These are phyloP conservation scores for Venturia pyrina DNA, from an alignment of 2,329 filamentous ascomycete species.

Conservation along the genomic window DNA sequence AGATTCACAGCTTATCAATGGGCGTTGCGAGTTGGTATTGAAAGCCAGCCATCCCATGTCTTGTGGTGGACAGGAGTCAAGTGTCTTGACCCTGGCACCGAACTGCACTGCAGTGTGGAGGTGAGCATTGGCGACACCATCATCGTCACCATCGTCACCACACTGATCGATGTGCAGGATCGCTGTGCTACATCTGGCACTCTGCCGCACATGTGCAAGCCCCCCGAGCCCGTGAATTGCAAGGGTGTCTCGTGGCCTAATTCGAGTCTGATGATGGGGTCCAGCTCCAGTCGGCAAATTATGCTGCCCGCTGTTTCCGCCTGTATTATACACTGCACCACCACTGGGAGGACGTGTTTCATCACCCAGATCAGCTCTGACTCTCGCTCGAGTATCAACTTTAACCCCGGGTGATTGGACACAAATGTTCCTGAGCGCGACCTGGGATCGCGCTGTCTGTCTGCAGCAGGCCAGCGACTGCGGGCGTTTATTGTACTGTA, in stretches of 20 bases:
- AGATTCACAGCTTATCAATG: not conserved
- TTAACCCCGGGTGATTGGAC: not conserved
- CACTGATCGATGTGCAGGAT: not conserved
- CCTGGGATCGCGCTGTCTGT: not conserved
- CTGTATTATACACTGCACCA: not conserved
- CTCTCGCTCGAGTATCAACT: not conserved
- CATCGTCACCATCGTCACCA: too few relatives aligned
- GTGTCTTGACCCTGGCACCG: not conserved
- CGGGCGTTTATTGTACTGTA: conserved; percentile 6
- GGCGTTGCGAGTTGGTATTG: not conserved
- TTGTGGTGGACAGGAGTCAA: not conserved
- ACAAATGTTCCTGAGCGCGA: not conserved
- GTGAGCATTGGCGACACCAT: not conserved
- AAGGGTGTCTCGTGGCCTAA: conserved; percentile 1
- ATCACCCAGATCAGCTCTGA: not conserved
- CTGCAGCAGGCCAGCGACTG: not conserved
- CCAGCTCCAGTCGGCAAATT: not conserved
- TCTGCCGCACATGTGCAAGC: conserved; percentile 3
- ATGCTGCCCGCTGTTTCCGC: not conserved
- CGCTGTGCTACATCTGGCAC: not conserved
- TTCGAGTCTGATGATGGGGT: not conserved
- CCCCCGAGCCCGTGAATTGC: not conserved
- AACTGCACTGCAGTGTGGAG: not conserved
- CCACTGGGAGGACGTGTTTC: not conserved
- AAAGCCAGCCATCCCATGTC: not conserved